Evolutionary conservation across 2,329 filamentous ascomycete species (phyloP).

Genomic region (Mollisia scopiformis): DNA sequence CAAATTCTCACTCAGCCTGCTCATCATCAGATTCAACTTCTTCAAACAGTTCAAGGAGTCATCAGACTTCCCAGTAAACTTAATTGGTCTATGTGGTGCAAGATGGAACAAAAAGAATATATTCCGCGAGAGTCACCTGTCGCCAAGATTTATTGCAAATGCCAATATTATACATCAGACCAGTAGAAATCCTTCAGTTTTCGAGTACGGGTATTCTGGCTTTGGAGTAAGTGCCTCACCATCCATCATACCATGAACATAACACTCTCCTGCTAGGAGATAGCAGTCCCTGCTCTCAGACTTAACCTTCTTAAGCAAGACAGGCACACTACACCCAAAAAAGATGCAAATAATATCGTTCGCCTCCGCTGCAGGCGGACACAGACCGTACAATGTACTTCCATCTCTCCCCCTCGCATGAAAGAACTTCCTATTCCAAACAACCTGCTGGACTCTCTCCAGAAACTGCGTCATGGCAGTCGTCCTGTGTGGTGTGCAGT

Average conservation of each 20-base stretch:
- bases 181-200: neutral
- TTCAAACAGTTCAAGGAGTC: too few relatives aligned
- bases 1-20: too few relatives aligned
- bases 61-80: too few relatives aligned
- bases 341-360: slow-evolving; percentile 26
- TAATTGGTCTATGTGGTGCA: too few relatives aligned
- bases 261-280: slow-evolving; percentile 25
- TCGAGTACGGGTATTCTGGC: neutral
- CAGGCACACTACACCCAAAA: slow-evolving; percentile 28
- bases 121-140: too few relatives aligned
- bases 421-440: slow-evolving; percentile 20
- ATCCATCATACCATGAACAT: too few relatives aligned
- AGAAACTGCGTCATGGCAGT: slow-evolving; percentile 17
- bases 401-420: neutral
- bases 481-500: neutral
- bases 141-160: too few relatives aligned
- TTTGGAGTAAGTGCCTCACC: neutral
- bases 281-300: slow-evolving; percentile 20
- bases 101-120: too few relatives aligned
- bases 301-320: slow-evolving; percentile 12
- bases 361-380: neutral
- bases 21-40: too few relatives aligned
- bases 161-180: too few relatives aligned
- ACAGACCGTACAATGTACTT: slow-evolving; percentile 8
- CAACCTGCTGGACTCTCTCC: slow-evolving; percentile 14